phyloP scores from a whole-genome alignment of 2,329 filamentous ascomycete species.

The Ramichloridium luteum region DNA sequence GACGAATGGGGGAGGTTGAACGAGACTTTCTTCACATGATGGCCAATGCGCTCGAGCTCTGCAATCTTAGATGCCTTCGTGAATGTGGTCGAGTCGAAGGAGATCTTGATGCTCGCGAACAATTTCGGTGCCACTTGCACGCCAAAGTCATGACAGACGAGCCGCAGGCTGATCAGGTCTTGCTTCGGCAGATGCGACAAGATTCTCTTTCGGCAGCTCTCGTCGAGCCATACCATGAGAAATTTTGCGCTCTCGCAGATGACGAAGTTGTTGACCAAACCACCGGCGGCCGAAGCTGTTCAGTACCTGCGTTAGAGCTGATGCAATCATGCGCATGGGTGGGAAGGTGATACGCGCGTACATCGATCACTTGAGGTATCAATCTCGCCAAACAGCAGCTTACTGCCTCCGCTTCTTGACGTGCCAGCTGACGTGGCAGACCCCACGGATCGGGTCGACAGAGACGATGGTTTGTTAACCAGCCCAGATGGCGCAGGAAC shows the following conservation, averaged over 20 bases:
- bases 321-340: not conserved
- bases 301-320: conserved; percentile 12
- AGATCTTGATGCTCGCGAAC: conserved; percentile 57
- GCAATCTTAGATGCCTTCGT: conserved; percentile 60
- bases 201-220: conserved; percentile 34
- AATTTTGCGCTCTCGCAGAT: conserved; percentile 37
- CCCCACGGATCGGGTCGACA: conserved; percentile 22
- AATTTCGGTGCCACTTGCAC: conserved; percentile 56
- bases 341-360: conserved; percentile 16
- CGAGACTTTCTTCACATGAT: conserved; percentile 63
- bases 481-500: conserved; percentile 15
- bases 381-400: conserved; percentile 38
- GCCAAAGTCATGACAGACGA: conserved; percentile 58
- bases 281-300: conserved; percentile 33
- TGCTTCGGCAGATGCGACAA: conserved; percentile 30
- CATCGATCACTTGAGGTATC: conserved; percentile 31
- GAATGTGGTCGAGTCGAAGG: conserved; percentile 63
- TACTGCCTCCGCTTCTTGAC: conserved; percentile 26
- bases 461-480: conserved; percentile 23
- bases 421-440: conserved; percentile 25
- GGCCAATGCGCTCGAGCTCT: conserved; percentile 64
- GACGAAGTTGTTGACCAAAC: conserved; percentile 38
- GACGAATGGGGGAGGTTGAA: conserved; percentile 65
- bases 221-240: conserved; percentile 38
- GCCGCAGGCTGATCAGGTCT: conserved; percentile 42